Percentiles rank a stretch among this genome's conserved stretches.
Evolutionary conservation across 805 yeast genomes (phyloP).

Genomic region (Suhomyces faveliae): DNA sequence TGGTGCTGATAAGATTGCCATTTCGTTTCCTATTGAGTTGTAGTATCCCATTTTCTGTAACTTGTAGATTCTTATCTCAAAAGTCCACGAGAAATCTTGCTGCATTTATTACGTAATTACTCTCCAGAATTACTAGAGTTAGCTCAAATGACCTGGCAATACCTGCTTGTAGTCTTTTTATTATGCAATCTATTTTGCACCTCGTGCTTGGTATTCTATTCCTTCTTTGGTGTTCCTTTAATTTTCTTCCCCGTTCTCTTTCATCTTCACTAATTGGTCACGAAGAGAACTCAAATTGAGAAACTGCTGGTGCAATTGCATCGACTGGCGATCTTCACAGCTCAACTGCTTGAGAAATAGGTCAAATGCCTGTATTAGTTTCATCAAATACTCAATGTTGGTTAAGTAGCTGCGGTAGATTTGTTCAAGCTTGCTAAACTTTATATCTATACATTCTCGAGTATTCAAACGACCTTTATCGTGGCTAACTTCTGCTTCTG

Average conservation of each 20-base stretch:
- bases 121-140: too few species aligned
- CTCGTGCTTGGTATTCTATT: too few species aligned
- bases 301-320: slow-evolving; percentile 10
- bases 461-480: background rate
- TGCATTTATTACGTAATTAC: too few species aligned
- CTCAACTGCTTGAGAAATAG: slow-evolving; percentile 5
- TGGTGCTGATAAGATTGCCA: too few species aligned
- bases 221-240: background rate
- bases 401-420: slow-evolving; percentile 9
- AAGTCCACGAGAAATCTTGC: too few species aligned
- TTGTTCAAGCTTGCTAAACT: slow-evolving; percentile 5
- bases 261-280: background rate
- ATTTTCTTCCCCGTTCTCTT: too few species aligned
- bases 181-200: too few species aligned
- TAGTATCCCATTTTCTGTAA: too few species aligned
- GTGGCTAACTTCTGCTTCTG: background rate
- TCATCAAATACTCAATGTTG: slow-evolving; percentile 8
- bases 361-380: slow-evolving; percentile 3
- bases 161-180: too few species aligned
- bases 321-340: slow-evolving; percentile 2
- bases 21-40: too few species aligned
- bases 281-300: slow-evolving; percentile 6
- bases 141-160: too few species aligned
- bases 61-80: too few species aligned
- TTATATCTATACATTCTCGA: slow-evolving; percentile 4